phyloP scores from a whole-genome alignment of 2,329 filamentous ascomycete species.

The Thyridium curvatum region DNA sequence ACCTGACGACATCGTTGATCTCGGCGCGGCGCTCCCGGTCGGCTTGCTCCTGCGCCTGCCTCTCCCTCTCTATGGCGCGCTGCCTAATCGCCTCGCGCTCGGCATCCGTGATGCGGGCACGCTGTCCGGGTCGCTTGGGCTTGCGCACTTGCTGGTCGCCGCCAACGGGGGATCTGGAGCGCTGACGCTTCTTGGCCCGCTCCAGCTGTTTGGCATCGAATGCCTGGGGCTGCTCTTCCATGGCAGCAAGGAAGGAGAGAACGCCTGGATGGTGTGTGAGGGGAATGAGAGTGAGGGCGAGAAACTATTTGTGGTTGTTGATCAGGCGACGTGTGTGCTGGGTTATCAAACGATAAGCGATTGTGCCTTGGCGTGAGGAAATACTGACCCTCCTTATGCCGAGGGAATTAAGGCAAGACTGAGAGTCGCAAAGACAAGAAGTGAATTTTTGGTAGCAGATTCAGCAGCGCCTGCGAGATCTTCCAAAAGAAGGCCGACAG shows the following conservation, averaged over 20 bases:
- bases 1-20: slow-evolving; percentile 78
- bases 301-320: too few relatives aligned
- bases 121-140: slow-evolving; percentile 61
- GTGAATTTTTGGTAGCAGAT: too few relatives aligned
- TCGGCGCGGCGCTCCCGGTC: slow-evolving; percentile 41
- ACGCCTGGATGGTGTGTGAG: slow-evolving; percentile 2
- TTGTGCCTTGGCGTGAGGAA: too few relatives aligned
- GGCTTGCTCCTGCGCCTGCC: slow-evolving; percentile 29
- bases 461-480: too few relatives aligned
- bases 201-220: slow-evolving; percentile 55
- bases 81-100: slow-evolving; percentile 64
- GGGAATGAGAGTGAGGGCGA: background rate
- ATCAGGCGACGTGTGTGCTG: too few relatives aligned
- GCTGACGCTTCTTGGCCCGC: slow-evolving; percentile 50
- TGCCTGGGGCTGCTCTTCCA: slow-evolving; percentile 48
- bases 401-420: too few relatives aligned
- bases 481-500: too few relatives aligned
- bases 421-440: too few relatives aligned
- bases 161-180: slow-evolving; percentile 40
- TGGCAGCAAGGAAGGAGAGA: slow-evolving; percentile 8
- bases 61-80: slow-evolving; percentile 49
- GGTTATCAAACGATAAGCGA: too few relatives aligned
- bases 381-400: too few relatives aligned
- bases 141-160: slow-evolving; percentile 48
- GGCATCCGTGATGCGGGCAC: slow-evolving; percentile 59